These are phyloP conservation scores for Saccharomyces hybrid DNA, from an alignment of 1,139 yeast species.

Conservation along the genomic window DNA sequence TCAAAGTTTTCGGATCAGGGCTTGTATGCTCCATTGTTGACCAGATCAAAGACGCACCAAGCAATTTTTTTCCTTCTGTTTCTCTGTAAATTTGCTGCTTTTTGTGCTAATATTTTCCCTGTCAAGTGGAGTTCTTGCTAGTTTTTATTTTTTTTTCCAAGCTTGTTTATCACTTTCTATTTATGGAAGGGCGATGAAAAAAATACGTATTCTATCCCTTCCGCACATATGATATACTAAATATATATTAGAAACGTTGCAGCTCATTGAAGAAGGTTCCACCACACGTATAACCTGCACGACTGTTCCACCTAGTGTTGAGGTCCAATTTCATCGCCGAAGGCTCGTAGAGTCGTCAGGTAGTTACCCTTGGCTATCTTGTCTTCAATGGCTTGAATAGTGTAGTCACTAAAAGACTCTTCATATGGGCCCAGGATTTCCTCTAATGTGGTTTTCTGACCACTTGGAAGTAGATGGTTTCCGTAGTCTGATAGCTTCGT, in stretches of 20 bases:
- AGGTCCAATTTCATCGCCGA: constrained; percentile 9
- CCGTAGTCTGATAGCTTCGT: background rate
- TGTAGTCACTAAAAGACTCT: constrained; percentile 13
- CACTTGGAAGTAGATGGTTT: background rate
- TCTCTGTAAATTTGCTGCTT: background rate
- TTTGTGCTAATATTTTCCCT: too few species aligned
- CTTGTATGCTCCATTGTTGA: constrained; percentile 20
- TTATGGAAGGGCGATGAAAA: background rate
- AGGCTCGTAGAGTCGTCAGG: constrained; percentile 12
- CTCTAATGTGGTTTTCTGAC: background rate
- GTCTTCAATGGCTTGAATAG: constrained; percentile 10
- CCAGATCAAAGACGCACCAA: too few species aligned
- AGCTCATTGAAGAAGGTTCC: too few species aligned
- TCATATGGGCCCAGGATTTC: constrained; percentile 13
- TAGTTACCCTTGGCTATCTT: constrained; percentile 16
- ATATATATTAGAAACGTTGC: background rate
- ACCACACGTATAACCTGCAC: background rate
- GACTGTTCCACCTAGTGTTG: too few species aligned
- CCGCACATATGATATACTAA: background rate
- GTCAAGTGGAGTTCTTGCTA: background rate
- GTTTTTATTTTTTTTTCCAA: background rate
- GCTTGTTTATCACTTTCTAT: background rate
- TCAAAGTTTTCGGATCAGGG: constrained; percentile 50
- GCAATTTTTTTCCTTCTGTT: background rate
- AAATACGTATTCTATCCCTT: background rate